Conservation (phyloP, 495 filamentous ascomycete species). For the Aspergillus homomorphus region DNA sequence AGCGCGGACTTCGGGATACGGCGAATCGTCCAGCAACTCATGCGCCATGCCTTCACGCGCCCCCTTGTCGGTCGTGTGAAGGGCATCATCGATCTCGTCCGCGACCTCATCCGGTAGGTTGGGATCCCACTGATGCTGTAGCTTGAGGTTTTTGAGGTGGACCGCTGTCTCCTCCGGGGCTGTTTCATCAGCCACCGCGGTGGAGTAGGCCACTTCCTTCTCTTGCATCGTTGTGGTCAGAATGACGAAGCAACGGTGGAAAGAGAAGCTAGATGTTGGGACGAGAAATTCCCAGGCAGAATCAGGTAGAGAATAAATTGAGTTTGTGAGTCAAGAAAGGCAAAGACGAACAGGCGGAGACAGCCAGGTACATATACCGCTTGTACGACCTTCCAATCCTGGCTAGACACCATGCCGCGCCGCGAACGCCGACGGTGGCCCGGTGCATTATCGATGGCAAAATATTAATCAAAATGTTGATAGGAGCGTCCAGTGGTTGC, state of each 20-base stretch:
- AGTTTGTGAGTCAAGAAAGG: background rate
- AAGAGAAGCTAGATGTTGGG: background rate
- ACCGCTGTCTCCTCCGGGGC: constrained; percentile 43
- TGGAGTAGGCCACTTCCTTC: constrained; percentile 24
- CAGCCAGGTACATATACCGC: background rate
- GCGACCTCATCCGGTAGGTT: constrained; percentile 62
- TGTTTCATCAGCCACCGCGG: constrained; percentile 33
- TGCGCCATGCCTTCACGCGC: constrained; percentile 53
- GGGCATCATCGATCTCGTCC: constrained; percentile 57
- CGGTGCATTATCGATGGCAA: constrained; percentile 9
- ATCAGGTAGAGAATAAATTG: background rate
- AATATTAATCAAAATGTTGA: constrained; percentile 5
- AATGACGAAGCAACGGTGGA: background rate
- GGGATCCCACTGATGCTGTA: constrained; percentile 65
- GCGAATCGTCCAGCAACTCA: constrained; percentile 62
- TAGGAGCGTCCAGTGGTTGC: background rate
- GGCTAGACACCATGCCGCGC: background rate
- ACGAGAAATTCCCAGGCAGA: background rate
- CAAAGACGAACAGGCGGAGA: background rate
- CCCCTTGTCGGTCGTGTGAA: constrained; percentile 52
- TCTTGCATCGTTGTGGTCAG: constrained; percentile 27
- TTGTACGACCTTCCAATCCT: background rate
- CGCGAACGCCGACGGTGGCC: constrained; percentile 8
- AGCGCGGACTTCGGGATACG: constrained; percentile 60
- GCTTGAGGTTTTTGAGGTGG: constrained; percentile 48